These are phyloP conservation scores for Populus alba DNA, from an alignment of 345 rosid genomes.

Conservation along the genomic window DNA sequence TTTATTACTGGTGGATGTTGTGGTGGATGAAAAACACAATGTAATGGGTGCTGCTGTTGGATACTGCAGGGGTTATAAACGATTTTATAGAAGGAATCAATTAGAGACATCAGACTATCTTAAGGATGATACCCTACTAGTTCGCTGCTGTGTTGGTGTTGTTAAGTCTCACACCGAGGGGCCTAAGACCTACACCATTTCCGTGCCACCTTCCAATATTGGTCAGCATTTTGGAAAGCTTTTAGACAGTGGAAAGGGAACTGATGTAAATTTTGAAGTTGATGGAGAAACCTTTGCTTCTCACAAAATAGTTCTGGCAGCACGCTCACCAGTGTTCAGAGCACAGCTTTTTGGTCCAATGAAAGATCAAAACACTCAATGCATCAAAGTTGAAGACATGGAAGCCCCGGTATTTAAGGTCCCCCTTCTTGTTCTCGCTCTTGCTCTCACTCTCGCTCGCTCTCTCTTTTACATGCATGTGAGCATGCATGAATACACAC, in stretches of 20 bases:
- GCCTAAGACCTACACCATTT: constrained; percentile 23
- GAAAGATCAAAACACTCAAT: constrained; percentile 30
- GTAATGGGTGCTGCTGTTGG: neutral
- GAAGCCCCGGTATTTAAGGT: constrained; percentile 37
- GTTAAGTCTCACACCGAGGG: constrained; percentile 33
- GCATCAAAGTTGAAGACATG: constrained; percentile 33
- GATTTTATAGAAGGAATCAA: constrained; percentile 22
- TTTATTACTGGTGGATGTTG: too few relatives aligned
- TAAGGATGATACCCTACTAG: constrained; percentile 13
- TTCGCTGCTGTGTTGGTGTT: constrained; percentile 28
- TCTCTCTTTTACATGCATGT: neutral
- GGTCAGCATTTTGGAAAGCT: constrained; percentile 34
- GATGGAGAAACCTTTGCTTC: constrained; percentile 28
- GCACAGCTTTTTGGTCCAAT: constrained; percentile 39
- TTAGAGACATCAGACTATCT: constrained; percentile 24
- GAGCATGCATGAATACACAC: neutral
- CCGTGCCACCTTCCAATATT: constrained; percentile 29
- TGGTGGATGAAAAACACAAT: neutral
- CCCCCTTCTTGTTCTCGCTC: neutral
- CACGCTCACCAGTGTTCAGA: constrained; percentile 31
- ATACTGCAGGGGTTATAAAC: constrained; percentile 25
- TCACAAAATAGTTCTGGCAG: constrained; percentile 36
- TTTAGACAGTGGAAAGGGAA: constrained; percentile 26
- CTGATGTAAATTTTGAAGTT: constrained; percentile 34
- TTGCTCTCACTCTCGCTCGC: neutral